phyloP scores from a whole-genome alignment of 1,284 basidiomycete genomes.

The Cryptococcus sp. region DNA sequence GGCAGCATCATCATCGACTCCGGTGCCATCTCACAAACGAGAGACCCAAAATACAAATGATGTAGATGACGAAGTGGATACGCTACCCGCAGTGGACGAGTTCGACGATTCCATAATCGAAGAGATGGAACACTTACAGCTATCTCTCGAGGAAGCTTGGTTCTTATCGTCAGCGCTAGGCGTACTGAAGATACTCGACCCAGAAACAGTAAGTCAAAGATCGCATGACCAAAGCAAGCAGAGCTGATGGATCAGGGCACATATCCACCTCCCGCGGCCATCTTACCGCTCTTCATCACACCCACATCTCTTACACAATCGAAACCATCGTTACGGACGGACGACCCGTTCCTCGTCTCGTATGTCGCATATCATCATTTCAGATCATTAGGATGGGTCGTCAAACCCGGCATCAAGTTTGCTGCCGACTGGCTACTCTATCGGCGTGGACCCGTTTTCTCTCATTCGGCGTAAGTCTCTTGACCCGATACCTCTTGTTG shows the following conservation, averaged over 20 bases:
- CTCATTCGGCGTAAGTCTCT: conserved; percentile 80
- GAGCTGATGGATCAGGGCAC: conserved; percentile 1
- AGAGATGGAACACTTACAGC: conserved; percentile 85
- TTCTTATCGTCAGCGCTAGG: conserved; percentile 82
- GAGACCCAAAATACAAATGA: conserved; percentile 65
- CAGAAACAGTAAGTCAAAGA: conserved; percentile 55
- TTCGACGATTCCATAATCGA: conserved; percentile 55
- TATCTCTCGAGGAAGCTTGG: conserved; percentile 87
- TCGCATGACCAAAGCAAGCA: conserved; percentile 7
- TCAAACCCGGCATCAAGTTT: conserved; percentile 95
- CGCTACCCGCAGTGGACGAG: conserved; percentile 34
- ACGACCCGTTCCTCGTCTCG: conserved; percentile 88
- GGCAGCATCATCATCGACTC: background rate
- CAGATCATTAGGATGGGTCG: conserved; percentile 95
- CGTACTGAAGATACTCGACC: conserved; percentile 70
- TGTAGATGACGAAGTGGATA: conserved; percentile 26
- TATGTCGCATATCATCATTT: conserved; percentile 95
- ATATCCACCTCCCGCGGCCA: conserved; percentile 51
- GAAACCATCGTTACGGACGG: conserved; percentile 46
- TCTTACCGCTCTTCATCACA: conserved; percentile 46
- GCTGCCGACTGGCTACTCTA: conserved; percentile 94
- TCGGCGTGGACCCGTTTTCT: conserved; percentile 89
- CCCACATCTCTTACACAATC: conserved; percentile 37
- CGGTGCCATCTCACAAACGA: background rate
- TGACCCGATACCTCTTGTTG: background rate